Percentiles rank a stretch among this genome's conserved stretches.
phyloP scores from a whole-genome alignment of 2,329 filamentous ascomycete species.

The Colletotrichum melonis region DNA sequence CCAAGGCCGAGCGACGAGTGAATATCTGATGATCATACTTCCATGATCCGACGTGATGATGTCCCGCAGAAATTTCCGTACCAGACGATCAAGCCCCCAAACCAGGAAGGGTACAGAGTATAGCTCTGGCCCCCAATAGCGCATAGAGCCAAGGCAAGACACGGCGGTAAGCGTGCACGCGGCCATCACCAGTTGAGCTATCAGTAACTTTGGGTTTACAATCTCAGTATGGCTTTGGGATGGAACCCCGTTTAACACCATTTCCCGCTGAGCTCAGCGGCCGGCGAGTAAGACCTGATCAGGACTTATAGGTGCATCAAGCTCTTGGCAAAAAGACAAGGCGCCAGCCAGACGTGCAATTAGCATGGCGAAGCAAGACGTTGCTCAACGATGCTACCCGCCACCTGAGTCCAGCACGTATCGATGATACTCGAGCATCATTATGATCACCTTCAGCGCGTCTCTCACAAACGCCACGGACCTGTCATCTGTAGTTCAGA shows the following conservation, averaged over 20 bases:
- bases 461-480: neutral
- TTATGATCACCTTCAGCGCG: neutral
- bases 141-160: neutral
- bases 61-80: constrained; percentile 1
- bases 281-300: no score
- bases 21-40: neutral
- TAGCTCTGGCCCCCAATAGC: neutral
- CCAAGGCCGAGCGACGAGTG: neutral
- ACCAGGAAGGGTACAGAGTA: neutral
- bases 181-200: constrained; percentile 10
- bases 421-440: neutral
- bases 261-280: no score
- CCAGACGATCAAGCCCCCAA: constrained; percentile 7
- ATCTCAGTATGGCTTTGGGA: no score
- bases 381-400: neutral
- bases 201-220: neutral
- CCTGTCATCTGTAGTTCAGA: constrained; percentile 33
- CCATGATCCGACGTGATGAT: constrained; percentile 13
- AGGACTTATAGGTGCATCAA: neutral
- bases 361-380: neutral
- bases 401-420: neutral
- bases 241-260: no score
- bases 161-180: neutral
- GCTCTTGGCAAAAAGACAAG: neutral
- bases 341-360: neutral